phyloP scores from a whole-genome alignment of 2,329 filamentous ascomycete genomes.

The Fusarium equiseti region DNA sequence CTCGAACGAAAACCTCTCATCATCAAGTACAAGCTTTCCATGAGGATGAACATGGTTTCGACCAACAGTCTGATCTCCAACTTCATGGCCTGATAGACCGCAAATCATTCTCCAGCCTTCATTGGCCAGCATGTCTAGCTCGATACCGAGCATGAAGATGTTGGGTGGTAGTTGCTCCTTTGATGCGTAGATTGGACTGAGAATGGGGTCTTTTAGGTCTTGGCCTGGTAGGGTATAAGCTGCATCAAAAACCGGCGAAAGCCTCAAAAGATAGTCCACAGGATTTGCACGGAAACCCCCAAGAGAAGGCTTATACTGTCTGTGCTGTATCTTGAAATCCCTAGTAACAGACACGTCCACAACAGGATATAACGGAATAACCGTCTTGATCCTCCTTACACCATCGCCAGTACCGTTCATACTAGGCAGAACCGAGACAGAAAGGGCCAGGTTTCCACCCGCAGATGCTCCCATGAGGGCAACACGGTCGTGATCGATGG shows the following conservation, averaged over 20 bases:
- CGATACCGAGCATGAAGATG: slow-evolving; percentile 15
- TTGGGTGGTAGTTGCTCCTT: slow-evolving; percentile 9
- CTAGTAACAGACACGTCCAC: slow-evolving; percentile 11
- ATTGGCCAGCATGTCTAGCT: slow-evolving; percentile 27
- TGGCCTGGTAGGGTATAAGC: slow-evolving; percentile 11
- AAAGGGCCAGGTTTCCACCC: slow-evolving; percentile 17
- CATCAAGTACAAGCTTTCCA: slow-evolving; percentile 17
- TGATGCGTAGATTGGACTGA: slow-evolving; percentile 18
- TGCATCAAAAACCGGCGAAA: slow-evolving; percentile 25
- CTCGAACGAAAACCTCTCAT: slow-evolving; percentile 29
- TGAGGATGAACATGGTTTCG: neutral
- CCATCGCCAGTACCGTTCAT: slow-evolving; percentile 32
- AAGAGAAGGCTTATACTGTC: slow-evolving; percentile 17
- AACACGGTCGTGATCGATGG: slow-evolving; percentile 19
- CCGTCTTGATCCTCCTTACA: slow-evolving; percentile 4
- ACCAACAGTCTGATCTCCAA: slow-evolving; percentile 7
- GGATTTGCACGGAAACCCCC: slow-evolving; percentile 18
- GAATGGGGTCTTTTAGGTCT: slow-evolving; percentile 14
- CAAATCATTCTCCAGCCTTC: slow-evolving; percentile 29
- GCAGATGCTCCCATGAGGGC: slow-evolving; percentile 21
- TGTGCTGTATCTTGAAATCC: slow-evolving; percentile 15
- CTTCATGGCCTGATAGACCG: neutral
- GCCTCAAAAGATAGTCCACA: neutral
- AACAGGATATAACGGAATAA: slow-evolving; percentile 11
- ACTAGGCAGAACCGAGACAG: slow-evolving; percentile 17